Evolutionary conservation across 768 basidiomycete genomes (phyloP), one percentile per base, ranked within the genome.

Genomic region (Trichaptum fuscoviolaceum): DNA sequence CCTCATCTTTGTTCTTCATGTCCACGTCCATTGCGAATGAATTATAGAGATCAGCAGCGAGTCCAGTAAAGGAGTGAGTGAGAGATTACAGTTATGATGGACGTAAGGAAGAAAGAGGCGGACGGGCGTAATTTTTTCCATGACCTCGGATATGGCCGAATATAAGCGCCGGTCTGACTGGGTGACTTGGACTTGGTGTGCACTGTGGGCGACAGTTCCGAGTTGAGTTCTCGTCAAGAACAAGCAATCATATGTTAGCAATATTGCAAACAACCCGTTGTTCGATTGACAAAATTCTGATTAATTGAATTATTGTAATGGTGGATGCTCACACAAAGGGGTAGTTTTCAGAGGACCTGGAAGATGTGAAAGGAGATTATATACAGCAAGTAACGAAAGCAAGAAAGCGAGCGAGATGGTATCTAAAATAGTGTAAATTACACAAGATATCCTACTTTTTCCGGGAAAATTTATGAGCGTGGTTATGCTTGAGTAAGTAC

Each of bases 1-100:
- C 77, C 69, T 91, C 88, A 66, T 91, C 89, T 75, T 91, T 92
- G 73, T 76, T 81, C 77, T 90, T 89, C 89, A 91, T 91, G 71
- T 92, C 91, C 69, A 92, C 84, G 75, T 92, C 91, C 91, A 92
- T 92, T 65, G 72, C 75, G 68, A 26, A 20, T 12, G 42, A 52
- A 20, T 52, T 52, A 52, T 20, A 4, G 42, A 52, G 42, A 52
- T 52, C 42, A 52, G 42, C 42, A 52, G 5, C 42, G 42, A 52
- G 42, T 12, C 15, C 42, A 52, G 42, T 52, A 30, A 30, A 30
- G 30, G 30, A 3, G 30, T 30, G 30, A 30, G 30, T 30, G 30
- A 30, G 30, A 30, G 30, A 30, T 8, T 30, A 30, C 30, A 30
- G 30, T 30, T 2, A 30, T 30, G 30, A 30, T 30, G 30, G 30